phyloP scores from a whole-genome alignment of 164 flowering plant genomes.

The Magnolia sinica region DNA sequence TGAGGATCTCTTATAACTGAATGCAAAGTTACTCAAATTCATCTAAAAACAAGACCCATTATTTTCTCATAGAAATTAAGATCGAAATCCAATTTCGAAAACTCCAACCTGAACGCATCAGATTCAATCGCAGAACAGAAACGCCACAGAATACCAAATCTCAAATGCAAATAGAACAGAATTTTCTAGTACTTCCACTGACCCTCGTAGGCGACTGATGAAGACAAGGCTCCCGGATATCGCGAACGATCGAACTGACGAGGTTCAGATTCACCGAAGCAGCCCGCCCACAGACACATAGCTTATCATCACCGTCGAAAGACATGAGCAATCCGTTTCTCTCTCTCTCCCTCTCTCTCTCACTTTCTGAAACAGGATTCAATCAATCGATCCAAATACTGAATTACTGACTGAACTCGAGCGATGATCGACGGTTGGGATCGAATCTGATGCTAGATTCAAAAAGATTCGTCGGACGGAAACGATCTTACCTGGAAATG shows the following conservation, averaged over 20 bases:
- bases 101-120: neutral
- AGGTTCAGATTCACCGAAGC: slow-evolving; percentile 45
- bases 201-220: slow-evolving; percentile 70
- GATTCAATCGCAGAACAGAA: neutral
- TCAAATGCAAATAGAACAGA: neutral
- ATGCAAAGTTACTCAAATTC: neutral
- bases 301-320: slow-evolving; percentile 46
- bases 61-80: neutral
- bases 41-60: neutral
- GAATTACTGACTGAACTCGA: neutral
- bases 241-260: slow-evolving; percentile 64
- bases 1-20: neutral
- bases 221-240: slow-evolving; percentile 80
- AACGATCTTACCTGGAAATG: slow-evolving; percentile 11
- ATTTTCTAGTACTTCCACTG: slow-evolving; percentile 2
- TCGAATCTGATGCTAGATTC: neutral
- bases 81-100: neutral
- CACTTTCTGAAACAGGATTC: slow-evolving; percentile 10
- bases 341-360: slow-evolving; percentile 7
- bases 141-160: neutral
- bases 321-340: slow-evolving; percentile 39
- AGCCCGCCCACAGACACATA: slow-evolving; percentile 67
- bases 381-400: neutral
- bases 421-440: too few species aligned
- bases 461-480: neutral